Evolutionary conservation across 495 filamentous ascomycete genomes (phyloP).

Genomic region (Podospora pseudopauciseta): DNA sequence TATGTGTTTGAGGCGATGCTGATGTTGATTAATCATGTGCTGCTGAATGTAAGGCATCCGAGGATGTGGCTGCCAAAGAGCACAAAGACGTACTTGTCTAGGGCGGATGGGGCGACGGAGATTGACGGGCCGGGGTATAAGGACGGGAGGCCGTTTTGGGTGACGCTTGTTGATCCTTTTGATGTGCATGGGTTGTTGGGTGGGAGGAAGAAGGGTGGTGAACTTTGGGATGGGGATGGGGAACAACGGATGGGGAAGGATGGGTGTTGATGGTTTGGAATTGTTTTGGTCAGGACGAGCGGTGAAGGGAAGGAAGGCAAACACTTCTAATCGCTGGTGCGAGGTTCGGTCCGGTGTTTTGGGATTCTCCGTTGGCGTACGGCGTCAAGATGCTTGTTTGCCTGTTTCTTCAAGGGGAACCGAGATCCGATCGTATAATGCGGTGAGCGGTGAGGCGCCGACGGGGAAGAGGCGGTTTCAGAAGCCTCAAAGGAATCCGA

Average conservation of each 20-base stretch:
- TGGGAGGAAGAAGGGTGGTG: constrained; percentile 45
- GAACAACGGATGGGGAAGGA: constrained; percentile 8
- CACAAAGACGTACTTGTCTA: constrained; percentile 60
- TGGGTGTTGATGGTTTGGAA: not conserved
- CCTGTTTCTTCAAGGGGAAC: not conserved
- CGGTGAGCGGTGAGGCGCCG: not conserved
- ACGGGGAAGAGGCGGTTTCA: not conserved
- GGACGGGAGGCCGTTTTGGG: constrained; percentile 49
- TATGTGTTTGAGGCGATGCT: constrained; percentile 64
- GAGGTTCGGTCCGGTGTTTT: not conserved
- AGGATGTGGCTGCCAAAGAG: constrained; percentile 57
- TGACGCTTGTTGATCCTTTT: constrained; percentile 66
- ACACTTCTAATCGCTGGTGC: not conserved
- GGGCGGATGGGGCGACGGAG: constrained; percentile 60
- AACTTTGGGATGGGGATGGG: constrained; percentile 52
- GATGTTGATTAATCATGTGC: constrained; percentile 59
- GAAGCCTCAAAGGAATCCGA: not conserved
- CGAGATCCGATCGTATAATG: not conserved
- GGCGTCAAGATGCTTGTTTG: not conserved
- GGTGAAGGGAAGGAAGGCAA: not conserved
- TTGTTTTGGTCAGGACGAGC: not conserved
- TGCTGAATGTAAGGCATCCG: constrained; percentile 64
- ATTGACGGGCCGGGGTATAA: constrained; percentile 60
- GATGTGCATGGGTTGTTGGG: constrained; percentile 57
- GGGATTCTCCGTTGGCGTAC: not conserved